phyloP scores from a whole-genome alignment of 2,329 filamentous ascomycete genomes.

The Claviceps sp. region DNA sequence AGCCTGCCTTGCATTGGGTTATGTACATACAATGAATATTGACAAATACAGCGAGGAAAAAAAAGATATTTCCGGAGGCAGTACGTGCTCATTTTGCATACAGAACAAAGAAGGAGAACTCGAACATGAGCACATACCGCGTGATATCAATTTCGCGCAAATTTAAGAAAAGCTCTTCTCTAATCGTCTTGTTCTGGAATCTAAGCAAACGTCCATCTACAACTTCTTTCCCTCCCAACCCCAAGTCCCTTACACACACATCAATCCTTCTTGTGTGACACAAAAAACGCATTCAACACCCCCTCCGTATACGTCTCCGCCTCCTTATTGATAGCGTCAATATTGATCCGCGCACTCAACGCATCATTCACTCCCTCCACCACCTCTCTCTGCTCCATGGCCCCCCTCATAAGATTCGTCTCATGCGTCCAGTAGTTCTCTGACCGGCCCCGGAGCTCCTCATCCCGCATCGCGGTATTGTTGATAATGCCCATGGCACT shows the following conservation, averaged over 20 bases:
- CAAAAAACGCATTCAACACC: constrained; percentile 21
- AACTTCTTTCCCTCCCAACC: background rate
- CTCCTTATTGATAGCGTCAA: constrained; percentile 45
- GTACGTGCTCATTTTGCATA: no score
- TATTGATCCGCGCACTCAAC: constrained; percentile 49
- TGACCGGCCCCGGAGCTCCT: constrained; percentile 49
- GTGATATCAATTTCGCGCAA: no score
- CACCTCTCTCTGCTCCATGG: constrained; percentile 69
- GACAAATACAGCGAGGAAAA: no score
- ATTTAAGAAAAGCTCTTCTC: no score
- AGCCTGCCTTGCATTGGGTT: no score
- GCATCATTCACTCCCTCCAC: constrained; percentile 57
- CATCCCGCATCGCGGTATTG: constrained; percentile 68
- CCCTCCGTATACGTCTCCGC: constrained; percentile 47
- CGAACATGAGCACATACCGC: no score
- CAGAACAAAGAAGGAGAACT: no score
- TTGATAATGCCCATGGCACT: constrained; percentile 61
- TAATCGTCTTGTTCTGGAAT: background rate
- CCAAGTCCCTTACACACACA: no score
- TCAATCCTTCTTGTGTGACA: constrained; percentile 4
- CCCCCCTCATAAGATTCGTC: constrained; percentile 54
- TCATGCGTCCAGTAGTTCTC: constrained; percentile 74
- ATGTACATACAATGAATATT: no score
- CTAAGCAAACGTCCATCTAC: background rate
- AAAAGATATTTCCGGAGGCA: no score